Evolutionary conservation across 176 grass and related monocot genomes (phyloP).

Genomic region (Lolium rigidum): DNA sequence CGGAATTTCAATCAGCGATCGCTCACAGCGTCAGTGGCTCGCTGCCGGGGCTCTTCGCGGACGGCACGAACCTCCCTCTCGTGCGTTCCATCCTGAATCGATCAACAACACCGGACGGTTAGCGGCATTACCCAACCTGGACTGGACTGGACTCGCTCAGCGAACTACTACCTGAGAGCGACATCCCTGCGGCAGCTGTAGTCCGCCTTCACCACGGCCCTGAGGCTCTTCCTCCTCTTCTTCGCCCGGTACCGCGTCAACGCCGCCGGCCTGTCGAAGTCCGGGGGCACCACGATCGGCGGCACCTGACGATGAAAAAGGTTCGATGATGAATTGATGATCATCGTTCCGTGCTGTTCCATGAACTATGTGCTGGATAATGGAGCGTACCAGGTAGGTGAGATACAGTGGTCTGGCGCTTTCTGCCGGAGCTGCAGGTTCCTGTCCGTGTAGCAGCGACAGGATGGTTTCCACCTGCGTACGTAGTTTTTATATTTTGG

Average conservation of each 20-base stretch:
- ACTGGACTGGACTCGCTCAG: neutral
- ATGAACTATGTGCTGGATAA: neutral
- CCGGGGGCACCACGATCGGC: conserved; percentile 17
- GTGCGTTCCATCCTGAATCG: conserved; percentile 46
- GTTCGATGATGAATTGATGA: neutral
- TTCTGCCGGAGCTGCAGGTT: conserved; percentile 19
- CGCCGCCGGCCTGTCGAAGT: conserved; percentile 45
- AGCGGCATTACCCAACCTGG: neutral
- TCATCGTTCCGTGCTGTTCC: neutral
- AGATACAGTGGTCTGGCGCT: neutral
- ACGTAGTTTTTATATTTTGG: neutral
- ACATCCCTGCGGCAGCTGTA: conserved; percentile 49
- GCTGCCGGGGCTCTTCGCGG: neutral
- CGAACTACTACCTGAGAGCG: conserved; percentile 30
- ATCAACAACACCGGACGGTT: neutral
- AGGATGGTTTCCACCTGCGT: conserved; percentile 57
- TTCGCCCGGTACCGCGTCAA: conserved; percentile 36
- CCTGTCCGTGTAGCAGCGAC: conserved; percentile 36
- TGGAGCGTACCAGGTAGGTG: conserved; percentile 33
- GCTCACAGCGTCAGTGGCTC: neutral
- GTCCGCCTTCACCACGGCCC: conserved; percentile 41
- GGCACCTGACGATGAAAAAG: conserved; percentile 28
- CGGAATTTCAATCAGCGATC: too few species aligned
- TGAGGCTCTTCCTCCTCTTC: conserved; percentile 48
- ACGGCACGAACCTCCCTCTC: conserved; percentile 51